Evolutionary conservation across 2,329 filamentous ascomycete genomes (phyloP).

Genomic region (Beauveria brongniartii): DNA sequence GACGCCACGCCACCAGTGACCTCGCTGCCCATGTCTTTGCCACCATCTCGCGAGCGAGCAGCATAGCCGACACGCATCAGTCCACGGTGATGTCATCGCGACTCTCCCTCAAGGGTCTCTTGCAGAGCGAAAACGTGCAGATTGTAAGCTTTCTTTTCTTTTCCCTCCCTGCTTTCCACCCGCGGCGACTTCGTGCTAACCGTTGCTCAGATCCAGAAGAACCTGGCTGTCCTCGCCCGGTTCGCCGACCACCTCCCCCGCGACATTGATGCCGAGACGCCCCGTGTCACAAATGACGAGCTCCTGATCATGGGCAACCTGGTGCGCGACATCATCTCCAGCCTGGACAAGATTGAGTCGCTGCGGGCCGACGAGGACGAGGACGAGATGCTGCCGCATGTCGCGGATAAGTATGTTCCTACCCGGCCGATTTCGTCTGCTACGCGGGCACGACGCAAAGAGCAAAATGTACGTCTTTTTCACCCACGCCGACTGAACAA

Average conservation of each 20-base stretch:
- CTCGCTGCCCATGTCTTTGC: background rate
- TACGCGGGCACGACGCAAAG: background rate
- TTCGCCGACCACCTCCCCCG: conserved; percentile 7
- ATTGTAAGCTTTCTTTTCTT: background rate
- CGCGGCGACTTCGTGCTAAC: background rate
- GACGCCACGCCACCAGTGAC: background rate
- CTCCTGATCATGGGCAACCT: conserved; percentile 3
- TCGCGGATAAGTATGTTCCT: background rate
- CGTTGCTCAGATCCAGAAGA: background rate
- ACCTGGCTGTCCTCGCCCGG: background rate
- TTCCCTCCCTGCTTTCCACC: too few species aligned
- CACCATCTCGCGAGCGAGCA: background rate
- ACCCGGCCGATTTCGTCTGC: background rate
- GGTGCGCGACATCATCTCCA: background rate
- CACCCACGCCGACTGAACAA: background rate
- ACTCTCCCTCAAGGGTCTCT: conserved; percentile 1
- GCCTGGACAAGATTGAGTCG: conserved; percentile 7
- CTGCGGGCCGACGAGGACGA: conserved; percentile 3
- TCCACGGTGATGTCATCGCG: background rate
- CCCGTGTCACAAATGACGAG: background rate
- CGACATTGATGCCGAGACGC: background rate
- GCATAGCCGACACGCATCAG: background rate
- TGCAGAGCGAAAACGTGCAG: conserved; percentile 8
- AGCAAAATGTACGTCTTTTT: background rate
- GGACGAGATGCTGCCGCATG: background rate